These are phyloP conservation scores for Salix suchowensis DNA, from an alignment of 345 rosid genomes.

Conservation along the genomic window DNA sequence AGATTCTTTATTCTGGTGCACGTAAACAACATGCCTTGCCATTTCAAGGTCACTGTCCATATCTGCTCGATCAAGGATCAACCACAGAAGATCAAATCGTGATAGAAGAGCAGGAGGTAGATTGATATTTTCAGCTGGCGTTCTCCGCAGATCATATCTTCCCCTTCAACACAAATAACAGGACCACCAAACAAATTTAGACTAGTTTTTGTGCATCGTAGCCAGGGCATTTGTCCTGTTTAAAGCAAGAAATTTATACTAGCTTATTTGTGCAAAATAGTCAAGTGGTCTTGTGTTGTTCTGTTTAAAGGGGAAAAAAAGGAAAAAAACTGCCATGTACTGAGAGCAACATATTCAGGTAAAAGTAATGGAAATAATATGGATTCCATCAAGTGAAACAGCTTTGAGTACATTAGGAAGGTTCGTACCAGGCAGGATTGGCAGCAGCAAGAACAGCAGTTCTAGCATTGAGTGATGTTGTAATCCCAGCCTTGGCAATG, in stretches of 20 bases:
- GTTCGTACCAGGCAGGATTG: slow-evolving; percentile 90
- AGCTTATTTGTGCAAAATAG: too few relatives aligned
- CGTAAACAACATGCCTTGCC: slow-evolving; percentile 91
- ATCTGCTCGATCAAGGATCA: slow-evolving; percentile 94
- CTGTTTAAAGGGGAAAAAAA: neutral
- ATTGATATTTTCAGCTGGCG: slow-evolving; percentile 95
- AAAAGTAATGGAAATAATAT: neutral
- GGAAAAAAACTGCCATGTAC: neutral
- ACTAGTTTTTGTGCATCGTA: neutral
- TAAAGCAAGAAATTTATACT: neutral
- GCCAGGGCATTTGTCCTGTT: neutral
- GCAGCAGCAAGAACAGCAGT: slow-evolving; percentile 98
- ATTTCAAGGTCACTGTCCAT: slow-evolving; percentile 94
- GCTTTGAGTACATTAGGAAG: slow-evolving; percentile 5
- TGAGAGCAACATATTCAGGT: neutral
- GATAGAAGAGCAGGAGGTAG: slow-evolving; percentile 96
- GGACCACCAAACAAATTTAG: slow-evolving; percentile 1
- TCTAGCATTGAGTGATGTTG: slow-evolving; percentile 93
- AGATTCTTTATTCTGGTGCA: slow-evolving; percentile 84
- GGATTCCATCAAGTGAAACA: neutral
- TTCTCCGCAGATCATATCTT: slow-evolving; percentile 86
- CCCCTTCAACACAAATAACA: slow-evolving; percentile 56
- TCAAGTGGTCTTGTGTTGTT: neutral
- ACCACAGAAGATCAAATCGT: slow-evolving; percentile 89
- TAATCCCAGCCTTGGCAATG: slow-evolving; percentile 99